A percentile compares a stretch with the other conserved stretches of the same genome.
These are phyloP conservation scores for Aspergillus ostianus DNA, from an alignment of 495 filamentous ascomycete species.

Conservation along the genomic window DNA sequence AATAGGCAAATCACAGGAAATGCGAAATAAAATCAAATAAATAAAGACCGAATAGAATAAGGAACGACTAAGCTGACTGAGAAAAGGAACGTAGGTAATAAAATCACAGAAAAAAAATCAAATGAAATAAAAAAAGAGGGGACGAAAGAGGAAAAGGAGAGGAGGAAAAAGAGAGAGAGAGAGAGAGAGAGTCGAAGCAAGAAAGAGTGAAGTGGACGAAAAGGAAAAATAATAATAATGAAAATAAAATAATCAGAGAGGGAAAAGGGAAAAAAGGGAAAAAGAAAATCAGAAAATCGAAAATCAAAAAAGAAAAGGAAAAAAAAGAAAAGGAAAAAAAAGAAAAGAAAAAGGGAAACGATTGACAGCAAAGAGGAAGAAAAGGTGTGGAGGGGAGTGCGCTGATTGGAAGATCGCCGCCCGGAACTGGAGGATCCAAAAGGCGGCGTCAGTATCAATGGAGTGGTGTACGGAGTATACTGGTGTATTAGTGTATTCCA, in stretches of 20 bases:
- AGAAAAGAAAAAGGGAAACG: constrained; percentile 13
- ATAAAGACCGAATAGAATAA: constrained; percentile 8
- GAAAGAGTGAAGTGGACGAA: constrained; percentile 18
- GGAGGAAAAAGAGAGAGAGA: constrained; percentile 14
- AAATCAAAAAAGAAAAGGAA: constrained; percentile 12
- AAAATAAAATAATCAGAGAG: constrained; percentile 5
- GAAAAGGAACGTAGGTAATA: constrained; percentile 17
- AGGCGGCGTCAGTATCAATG: too few relatives aligned
- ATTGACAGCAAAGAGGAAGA: constrained; percentile 16
- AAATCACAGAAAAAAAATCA: constrained; percentile 13
- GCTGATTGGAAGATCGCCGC: constrained; percentile 24
- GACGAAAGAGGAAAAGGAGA: constrained; percentile 25
- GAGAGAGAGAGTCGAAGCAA: constrained; percentile 14
- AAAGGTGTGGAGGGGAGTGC: constrained; percentile 16
- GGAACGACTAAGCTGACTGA: constrained; percentile 24
- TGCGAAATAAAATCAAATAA: constrained; percentile 9
- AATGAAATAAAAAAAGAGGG: constrained; percentile 16
- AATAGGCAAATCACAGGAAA: constrained; percentile 15
- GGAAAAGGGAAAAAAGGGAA: too few relatives aligned
- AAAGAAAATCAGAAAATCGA: constrained; percentile 11
- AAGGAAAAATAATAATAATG: constrained; percentile 18
- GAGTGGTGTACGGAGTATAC: too few relatives aligned
- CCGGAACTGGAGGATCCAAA: constrained; percentile 19
- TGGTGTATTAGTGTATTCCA: too few relatives aligned
- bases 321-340: constrained; percentile 12